Evolutionary conservation across 140 eudicot species (phyloP).

Genomic region (Flaveria floridana): DNA sequence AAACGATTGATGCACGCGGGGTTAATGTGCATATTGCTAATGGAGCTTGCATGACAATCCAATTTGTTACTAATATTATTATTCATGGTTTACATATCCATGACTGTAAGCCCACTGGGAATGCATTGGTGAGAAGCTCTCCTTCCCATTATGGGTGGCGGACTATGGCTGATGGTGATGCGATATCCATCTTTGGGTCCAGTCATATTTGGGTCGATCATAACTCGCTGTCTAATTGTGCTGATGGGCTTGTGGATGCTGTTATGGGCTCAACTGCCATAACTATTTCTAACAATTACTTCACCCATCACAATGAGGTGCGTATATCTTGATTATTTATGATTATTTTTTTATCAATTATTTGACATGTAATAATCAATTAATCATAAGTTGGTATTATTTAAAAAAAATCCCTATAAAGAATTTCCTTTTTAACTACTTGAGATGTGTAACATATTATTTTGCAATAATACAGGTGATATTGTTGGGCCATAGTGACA

Average conservation of each 20-base stretch:
- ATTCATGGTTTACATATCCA: slow-evolving; percentile 76
- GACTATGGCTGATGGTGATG: slow-evolving; percentile 88
- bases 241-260: slow-evolving; percentile 89
- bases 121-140: slow-evolving; percentile 81
- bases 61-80: slow-evolving; percentile 63
- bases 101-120: slow-evolving; percentile 78
- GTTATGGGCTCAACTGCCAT: slow-evolving; percentile 92
- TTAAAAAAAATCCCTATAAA: background rate
- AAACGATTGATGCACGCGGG: slow-evolving; percentile 86
- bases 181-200: slow-evolving; percentile 67
- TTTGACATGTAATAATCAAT: background rate
- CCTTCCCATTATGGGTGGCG: slow-evolving; percentile 79
- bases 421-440: background rate
- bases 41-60: slow-evolving; percentile 73
- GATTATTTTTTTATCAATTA: background rate
- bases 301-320: slow-evolving; percentile 79
- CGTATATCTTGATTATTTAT: background rate
- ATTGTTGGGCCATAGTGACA: slow-evolving; percentile 79
- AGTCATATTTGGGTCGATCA: slow-evolving; percentile 84
- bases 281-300: slow-evolving; percentile 73
- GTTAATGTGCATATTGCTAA: slow-evolving; percentile 73
- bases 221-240: slow-evolving; percentile 71
- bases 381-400: background rate
- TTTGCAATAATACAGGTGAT: slow-evolving; percentile 51
- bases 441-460: background rate